Base-by-base conservation (phyloP, 2,329 filamentous ascomycete species). In the Golovinomyces cichoracearum region DNA sequence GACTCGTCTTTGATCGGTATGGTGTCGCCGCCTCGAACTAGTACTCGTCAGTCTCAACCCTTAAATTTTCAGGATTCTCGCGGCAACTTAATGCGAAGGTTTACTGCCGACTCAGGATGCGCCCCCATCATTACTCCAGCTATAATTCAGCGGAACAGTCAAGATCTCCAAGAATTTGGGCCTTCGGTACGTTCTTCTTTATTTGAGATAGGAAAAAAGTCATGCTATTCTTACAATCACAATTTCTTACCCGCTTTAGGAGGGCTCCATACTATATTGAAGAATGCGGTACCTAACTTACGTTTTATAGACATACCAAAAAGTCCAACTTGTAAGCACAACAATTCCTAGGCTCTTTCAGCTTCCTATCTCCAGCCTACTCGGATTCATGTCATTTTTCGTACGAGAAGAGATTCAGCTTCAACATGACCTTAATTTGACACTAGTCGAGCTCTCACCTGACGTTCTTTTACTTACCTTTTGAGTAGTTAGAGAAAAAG, bases 101-200 rank as follows among this genome's bases (percentile, higher is more conserved):
- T 95, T 66, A 95, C 88, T 54, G 90, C 86, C 50, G 92, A 93
- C 66, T 78, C 83, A 66, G 72, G 83, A 65, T 73, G 85, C 71
- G 68, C 88, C 65, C 80, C 81, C 63, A 83, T 80, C 61, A 68
- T 83, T 64, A 74, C 71, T 50, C 56, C 59, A 45, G 55, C 60
- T 40, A 51, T 56, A n/a, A 57, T 27, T 27, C 59, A 59, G 52
- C 55, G 50, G 33, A 50, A 50, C 27, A 45, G 50, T 44, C 57
- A 54, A 48, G 58, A 61, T 37, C 51, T 51, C 26, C 54, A 57
- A 49, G 58, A 61, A 38, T 61, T 58, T 52, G 58, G 57, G 19
- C 56, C 58, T 26, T 60, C 58, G 55, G 60, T 62, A 61, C 50
- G 58, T 51, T 53, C 51, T 33, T 53, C 50, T 22, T 50, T 45